Conservation (phyloP, 1,284 basidiomycete genomes). For the Wallemia mellicola region DNA sequence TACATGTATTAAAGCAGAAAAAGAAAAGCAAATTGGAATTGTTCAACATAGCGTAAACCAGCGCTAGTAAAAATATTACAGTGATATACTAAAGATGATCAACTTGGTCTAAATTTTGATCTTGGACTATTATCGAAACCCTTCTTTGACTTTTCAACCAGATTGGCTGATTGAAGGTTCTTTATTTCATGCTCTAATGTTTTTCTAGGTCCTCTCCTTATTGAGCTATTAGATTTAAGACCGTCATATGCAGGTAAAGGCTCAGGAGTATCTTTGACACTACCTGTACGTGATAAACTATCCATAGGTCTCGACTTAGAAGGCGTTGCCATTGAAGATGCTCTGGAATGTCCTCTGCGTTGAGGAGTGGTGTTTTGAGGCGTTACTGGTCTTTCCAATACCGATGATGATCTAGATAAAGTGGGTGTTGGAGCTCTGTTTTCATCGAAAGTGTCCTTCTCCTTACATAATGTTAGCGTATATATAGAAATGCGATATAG, state of each 20-base stretch:
- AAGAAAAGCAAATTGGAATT: background rate
- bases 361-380: too few relatives aligned
- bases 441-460: background rate
- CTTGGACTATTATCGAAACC: background rate
- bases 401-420: background rate
- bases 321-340: background rate
- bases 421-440: background rate
- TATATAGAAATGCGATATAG: background rate
- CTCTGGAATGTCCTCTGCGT: background rate
- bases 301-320: background rate
- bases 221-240: background rate
- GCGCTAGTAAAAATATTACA: background rate
- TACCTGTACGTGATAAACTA: background rate
- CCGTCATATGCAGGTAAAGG: background rate
- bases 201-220: background rate
- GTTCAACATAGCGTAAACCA: background rate
- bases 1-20: background rate
- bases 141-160: background rate
- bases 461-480: background rate
- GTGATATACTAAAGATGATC: background rate
- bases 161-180: background rate
- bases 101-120: background rate
- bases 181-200: background rate
- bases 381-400: background rate
- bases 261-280: background rate